Percentiles rank a stretch among this genome's conserved stretches.
These are phyloP conservation scores for Oryza brachyantha DNA, from an alignment of 176 grass and related monocot genomes.

Conservation along the genomic window DNA sequence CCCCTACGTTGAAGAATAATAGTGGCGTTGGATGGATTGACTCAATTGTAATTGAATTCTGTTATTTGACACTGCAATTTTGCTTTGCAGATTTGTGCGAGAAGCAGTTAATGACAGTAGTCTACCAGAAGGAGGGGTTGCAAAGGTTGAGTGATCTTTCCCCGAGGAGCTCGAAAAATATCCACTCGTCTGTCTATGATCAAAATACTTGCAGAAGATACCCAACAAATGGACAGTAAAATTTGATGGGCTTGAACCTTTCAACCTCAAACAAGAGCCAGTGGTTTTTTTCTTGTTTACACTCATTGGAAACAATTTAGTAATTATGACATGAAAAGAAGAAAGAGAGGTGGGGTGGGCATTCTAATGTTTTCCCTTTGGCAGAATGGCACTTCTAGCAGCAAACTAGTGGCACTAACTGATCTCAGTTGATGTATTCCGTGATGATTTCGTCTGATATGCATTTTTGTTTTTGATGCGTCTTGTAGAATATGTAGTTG, in stretches of 20 bases:
- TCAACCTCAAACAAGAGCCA: not conserved
- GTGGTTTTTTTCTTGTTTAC: not conserved
- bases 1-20: not conserved
- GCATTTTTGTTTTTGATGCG: not conserved
- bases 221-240: not conserved
- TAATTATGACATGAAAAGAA: not conserved
- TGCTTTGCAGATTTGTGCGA: constrained; percentile 51
- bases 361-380: not conserved
- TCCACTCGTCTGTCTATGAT: constrained; percentile 8
- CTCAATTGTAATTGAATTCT: constrained; percentile 1
- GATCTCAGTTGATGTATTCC: not conserved
- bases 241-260: not conserved
- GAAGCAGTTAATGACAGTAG: constrained; percentile 56
- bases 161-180: not conserved
- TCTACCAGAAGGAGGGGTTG: constrained; percentile 48
- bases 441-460: not conserved
- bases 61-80: constrained; percentile 6
- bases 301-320: not conserved
- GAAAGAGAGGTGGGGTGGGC: constrained; percentile 4
- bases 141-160: constrained; percentile 47
- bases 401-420: not conserved
- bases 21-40: not conserved
- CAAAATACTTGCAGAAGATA: not conserved
- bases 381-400: not conserved
- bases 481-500: not conserved